Base-by-base conservation (phyloP, 176 grass and related monocot species). In the Dendrocalamus sinicus region DNA sequence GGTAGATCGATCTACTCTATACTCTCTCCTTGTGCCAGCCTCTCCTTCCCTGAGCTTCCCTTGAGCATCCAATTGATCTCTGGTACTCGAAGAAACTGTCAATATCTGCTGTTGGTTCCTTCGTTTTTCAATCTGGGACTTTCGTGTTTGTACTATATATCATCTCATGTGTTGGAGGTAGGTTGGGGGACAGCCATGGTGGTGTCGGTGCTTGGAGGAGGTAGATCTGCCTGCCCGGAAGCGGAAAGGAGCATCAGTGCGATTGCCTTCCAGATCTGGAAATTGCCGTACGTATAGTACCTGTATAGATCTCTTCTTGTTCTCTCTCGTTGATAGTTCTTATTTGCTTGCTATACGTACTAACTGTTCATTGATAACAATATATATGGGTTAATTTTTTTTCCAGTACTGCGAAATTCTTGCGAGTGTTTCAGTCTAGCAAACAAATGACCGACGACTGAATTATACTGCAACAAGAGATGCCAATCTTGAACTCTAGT, bases 221-320 rank as follows among this genome's bases (percentile, higher is more conserved):
- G 48, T 67, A 89, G 81, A 84, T 84, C 75, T 89, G 67, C 67
- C 75, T 84, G 39, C 48, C 75, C 59, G 0, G 75, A 75, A 79
- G 59, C 19, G 81, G 75, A 84, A 72, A 73, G 37, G 15, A 47
- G 19, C 55, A 4, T 84, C 67, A 45, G 46, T 53, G 87, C 75
- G 30, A 39, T 57, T 83, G 65, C 66, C 55, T 84, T 65, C 87
- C 75, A 80, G 81, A 89, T 89, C 87, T 84, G 81, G 74, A 23
- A 89, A 71, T 46, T 89, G n/a, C 43, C 39, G 60, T 82, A 22
- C 40, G 39, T 81, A 64, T 75, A 45, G n/a, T 88, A 48, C 78
- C 66, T 75, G 78, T 65, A 73, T 37, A 84, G 67, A 89, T 84
- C 75, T 73, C 9, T 54, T 54, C 12, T 37, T 57, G 35, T 24